phyloP scores from a whole-genome alignment of 176 grass and related monocot species.

The Coix lacrymajobi region DNA sequence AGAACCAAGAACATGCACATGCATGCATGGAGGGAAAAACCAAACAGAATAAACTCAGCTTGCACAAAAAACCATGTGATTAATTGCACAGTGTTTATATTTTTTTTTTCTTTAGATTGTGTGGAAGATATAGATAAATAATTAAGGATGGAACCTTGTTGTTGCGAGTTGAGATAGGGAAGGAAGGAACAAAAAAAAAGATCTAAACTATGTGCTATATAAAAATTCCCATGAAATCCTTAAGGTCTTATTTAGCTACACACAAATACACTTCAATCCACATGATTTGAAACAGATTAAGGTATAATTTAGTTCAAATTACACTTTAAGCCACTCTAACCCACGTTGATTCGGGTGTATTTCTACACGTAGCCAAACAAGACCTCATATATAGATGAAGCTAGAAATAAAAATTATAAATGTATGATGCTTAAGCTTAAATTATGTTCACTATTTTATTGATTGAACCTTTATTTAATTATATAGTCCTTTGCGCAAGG shows the following conservation, averaged over 20 bases:
- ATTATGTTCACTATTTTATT: background rate
- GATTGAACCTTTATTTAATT: background rate
- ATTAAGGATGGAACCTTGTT: background rate
- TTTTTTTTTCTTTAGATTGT: background rate
- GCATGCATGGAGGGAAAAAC: conserved; percentile 9
- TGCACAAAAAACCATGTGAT: conserved; percentile 14
- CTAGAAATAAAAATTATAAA: background rate
- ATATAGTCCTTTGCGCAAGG: background rate
- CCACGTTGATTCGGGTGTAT: no score
- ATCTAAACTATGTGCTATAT: background rate
- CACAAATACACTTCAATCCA: no score
- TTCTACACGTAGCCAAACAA: no score
- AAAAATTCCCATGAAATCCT: background rate
- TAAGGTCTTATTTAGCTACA: no score
- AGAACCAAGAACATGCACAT: conserved; percentile 18
- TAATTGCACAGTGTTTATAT: background rate
- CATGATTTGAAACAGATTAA: no score
- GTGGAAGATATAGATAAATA: background rate
- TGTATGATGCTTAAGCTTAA: background rate
- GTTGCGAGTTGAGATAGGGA: background rate
- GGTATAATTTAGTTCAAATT: no score
- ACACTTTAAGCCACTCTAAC: no score
- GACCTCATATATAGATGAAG: background rate
- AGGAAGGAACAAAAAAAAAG: background rate
- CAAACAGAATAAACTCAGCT: background rate